Conservation (phyloP, 2,329 filamentous ascomycete species). For the Coniochaeta sp. region DNA sequence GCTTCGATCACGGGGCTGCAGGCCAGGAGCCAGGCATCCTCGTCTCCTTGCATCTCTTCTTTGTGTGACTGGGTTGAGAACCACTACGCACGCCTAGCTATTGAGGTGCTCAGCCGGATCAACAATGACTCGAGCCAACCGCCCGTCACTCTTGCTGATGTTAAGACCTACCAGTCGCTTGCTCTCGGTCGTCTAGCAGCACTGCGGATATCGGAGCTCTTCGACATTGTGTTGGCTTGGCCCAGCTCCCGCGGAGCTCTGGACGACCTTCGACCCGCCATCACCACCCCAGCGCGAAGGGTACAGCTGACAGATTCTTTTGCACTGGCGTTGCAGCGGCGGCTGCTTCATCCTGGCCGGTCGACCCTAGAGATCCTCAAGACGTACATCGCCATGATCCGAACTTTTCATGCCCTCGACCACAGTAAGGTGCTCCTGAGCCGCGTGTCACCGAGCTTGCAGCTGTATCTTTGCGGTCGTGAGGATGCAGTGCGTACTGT, state of each 20-base stretch:
- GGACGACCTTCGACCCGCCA: conserved; percentile 64
- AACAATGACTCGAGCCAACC: conserved; percentile 24
- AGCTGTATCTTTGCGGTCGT: conserved; percentile 65
- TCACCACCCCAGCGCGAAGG: conserved; percentile 61
- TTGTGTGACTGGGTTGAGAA: conserved; percentile 63
- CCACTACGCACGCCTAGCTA: conserved; percentile 55
- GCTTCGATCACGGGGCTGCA: conserved; percentile 15
- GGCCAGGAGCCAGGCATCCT: conserved; percentile 23
- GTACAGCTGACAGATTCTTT: conserved; percentile 65
- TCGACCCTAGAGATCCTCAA: conserved; percentile 71
- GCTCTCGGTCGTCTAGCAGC: conserved; percentile 61
- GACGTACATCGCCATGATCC: conserved; percentile 73
- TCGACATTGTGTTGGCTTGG: conserved; percentile 74
- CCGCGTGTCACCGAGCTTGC: conserved; percentile 64
- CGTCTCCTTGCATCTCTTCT: conserved; percentile 48
- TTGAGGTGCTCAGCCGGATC: conserved; percentile 49
- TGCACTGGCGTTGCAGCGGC: conserved; percentile 54
- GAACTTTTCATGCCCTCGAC: conserved; percentile 67
- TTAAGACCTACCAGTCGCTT: conserved; percentile 65
- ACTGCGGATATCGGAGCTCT: conserved; percentile 63
- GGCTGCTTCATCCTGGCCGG: conserved; percentile 66
- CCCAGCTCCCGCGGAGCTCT: conserved; percentile 64
- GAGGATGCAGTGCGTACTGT: conserved; percentile 75
- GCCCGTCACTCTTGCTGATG: conserved; percentile 43
- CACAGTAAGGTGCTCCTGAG: conserved; percentile 71